Conservation (phyloP, 257 asterid species). For the Petunia secreta region DNA sequence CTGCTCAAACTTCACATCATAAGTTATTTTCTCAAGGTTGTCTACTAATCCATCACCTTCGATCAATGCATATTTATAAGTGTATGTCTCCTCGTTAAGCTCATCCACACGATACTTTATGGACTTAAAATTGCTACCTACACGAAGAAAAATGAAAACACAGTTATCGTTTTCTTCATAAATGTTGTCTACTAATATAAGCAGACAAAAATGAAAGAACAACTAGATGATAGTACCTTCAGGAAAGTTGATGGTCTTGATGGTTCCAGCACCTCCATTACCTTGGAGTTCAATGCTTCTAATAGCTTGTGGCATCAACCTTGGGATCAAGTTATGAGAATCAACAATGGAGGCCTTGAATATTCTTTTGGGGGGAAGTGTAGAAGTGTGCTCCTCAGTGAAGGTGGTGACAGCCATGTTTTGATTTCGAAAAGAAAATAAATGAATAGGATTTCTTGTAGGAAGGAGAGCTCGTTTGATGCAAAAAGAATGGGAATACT, state of each 20-base stretch:
- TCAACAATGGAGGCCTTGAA: conserved; percentile 33
- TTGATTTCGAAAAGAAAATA: background rate
- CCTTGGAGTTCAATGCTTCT: conserved; percentile 31
- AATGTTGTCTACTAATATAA: background rate
- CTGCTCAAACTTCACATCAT: conserved; percentile 36
- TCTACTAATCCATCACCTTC: conserved; percentile 31
- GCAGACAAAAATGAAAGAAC: background rate
- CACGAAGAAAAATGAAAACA: background rate
- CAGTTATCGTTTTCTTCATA: background rate
- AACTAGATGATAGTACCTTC: conserved; percentile 28
- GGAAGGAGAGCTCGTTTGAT: background rate
- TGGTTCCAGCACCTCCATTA: conserved; percentile 31
- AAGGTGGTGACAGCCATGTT: conserved; percentile 28
- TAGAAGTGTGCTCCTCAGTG: conserved; percentile 29
- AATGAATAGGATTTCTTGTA: background rate
- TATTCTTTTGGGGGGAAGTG: conserved; percentile 25
- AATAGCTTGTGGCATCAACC: conserved; percentile 34
- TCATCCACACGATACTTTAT: conserved; percentile 24
- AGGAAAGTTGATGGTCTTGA: background rate
- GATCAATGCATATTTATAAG: conserved; percentile 33
- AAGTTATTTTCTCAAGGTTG: conserved; percentile 35
- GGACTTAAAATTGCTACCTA: conserved; percentile 7
- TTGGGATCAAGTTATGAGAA: conserved; percentile 33
- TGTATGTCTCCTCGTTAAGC: conserved; percentile 22
- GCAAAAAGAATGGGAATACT: background rate